Base-by-base conservation (phyloP, 306 rosid species). In the Castanea crenata region DNA sequence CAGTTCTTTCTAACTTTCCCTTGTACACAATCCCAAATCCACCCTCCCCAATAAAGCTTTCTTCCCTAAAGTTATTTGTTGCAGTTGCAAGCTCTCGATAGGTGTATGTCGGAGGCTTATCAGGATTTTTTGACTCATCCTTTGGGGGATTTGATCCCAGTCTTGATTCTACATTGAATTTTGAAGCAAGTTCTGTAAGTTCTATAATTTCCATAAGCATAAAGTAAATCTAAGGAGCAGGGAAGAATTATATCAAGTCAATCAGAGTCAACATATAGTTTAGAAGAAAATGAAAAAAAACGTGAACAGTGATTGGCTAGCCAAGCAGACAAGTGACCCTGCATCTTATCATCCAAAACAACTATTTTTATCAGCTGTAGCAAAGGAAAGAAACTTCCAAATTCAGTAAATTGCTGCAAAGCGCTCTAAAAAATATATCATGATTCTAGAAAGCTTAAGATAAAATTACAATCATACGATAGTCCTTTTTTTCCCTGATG, bases 11-110 rank as follows among this genome's bases (percentile, higher is more conserved):
- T 76, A 90, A 19, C 52, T 63, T 41, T 49, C 93, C 97, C 80
- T 81, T 89, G 86, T 89, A 91, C 71, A 92, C 97, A 55, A 74
- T 49, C 58, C 97, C 97, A 85, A 92, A 92, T 82, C 96, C 97
- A 52, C 97, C 96, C 85, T 85, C 87, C 15, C 96, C 96, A 21
- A 92, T 71, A 27, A 79, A 82, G 52, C 81, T 73, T 69, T 88
- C 92, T 8, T 83, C 78, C 79, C 85, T 85, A 56, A 92, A 92
- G 74, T 83, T 85, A 41, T 77, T 84, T 10, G 97, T 92, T 76
- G 97, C 96, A 1, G 81, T 80, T 18, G 88, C 92, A 62, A 92
- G 96, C 79, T 90, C 93, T 44, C 84, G 73, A 69, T 80, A 91
- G 69, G 88, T 86, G 82, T 88, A 89, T 85, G 79, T 83, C 20